phyloP scores from a whole-genome alignment of 2,329 filamentous ascomycete genomes.

The Sporothrix humicola region DNA sequence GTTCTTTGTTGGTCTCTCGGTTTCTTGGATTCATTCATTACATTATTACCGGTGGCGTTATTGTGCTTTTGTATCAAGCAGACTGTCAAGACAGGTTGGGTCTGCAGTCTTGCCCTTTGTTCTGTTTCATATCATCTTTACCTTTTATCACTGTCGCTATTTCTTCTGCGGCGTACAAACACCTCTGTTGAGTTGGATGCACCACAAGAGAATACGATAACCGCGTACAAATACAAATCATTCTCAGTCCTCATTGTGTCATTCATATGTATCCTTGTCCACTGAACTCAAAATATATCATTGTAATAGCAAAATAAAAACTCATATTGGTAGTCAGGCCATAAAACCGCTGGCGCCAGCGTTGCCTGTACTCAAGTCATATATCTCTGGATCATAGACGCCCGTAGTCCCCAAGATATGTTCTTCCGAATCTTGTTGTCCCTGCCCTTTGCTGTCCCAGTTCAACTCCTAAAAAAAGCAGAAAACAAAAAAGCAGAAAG shows the following conservation, averaged over 20 bases:
- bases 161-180: no score
- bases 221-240: not conserved
- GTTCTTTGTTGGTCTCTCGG: not conserved
- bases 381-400: constrained; percentile 32
- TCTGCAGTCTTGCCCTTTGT: not conserved
- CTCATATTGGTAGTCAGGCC: constrained; percentile 22
- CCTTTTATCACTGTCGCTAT: not conserved
- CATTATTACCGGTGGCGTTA: constrained; percentile 4
- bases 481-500: constrained; percentile 1
- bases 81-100: not conserved
- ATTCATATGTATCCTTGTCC: no score
- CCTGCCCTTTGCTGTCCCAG: constrained; percentile 21
- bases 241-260: not conserved
- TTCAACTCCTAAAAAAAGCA: constrained; percentile 31
- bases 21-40: not conserved
- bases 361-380: constrained; percentile 29
- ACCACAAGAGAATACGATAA: not conserved
- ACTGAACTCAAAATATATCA: not conserved
- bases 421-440: constrained; percentile 14
- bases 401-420: constrained; percentile 20
- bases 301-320: constrained; percentile 22
- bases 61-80: not conserved
- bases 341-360: constrained; percentile 28
- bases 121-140: not conserved
- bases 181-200: not conserved